Percentiles rank a stretch among this genome's conserved stretches.
Conservation (phyloP, 768 basidiomycete species). For the Auricularia heimuer region DNA sequence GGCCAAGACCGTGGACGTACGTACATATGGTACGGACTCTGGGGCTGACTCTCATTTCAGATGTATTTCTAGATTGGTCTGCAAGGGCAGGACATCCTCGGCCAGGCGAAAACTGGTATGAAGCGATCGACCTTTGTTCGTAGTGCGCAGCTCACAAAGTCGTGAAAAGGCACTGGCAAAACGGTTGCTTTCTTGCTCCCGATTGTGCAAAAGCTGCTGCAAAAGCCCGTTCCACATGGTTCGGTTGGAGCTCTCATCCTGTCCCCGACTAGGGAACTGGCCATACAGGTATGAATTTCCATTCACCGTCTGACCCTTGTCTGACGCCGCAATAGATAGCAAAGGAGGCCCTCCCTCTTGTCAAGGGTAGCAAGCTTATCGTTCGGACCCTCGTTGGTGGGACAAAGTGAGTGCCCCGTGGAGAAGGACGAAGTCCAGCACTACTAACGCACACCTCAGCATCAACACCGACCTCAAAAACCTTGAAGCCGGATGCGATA, state of each 20-base stretch:
- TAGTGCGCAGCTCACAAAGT: neutral
- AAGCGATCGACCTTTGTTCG: neutral
- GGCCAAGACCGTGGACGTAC: neutral
- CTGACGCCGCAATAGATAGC: conserved; percentile 5
- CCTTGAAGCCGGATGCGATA: conserved; percentile 16
- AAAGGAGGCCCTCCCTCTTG: conserved; percentile 22
- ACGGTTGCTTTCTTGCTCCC: conserved; percentile 33
- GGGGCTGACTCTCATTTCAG: neutral
- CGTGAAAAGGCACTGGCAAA: conserved; percentile 46
- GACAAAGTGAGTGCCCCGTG: conserved; percentile 31
- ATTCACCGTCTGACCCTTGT: no score
- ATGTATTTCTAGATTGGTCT: neutral
- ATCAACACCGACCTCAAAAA: conserved; percentile 19
- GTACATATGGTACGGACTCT: neutral
- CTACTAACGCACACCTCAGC: conserved; percentile 11
- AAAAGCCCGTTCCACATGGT: conserved; percentile 10
- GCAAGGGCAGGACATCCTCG: neutral
- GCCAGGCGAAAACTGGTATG: conserved; percentile 17
- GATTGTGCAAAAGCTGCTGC: conserved; percentile 21
- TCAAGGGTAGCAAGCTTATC: conserved; percentile 31
- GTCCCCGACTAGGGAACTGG: conserved; percentile 30
- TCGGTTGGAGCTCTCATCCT: conserved; percentile 24
- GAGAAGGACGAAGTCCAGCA: conserved; percentile 5
- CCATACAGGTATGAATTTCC: conserved; percentile 16
- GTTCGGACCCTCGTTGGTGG: conserved; percentile 48